phyloP scores from a whole-genome alignment of 169 alveolate species.

The Plasmodium adleri region DNA sequence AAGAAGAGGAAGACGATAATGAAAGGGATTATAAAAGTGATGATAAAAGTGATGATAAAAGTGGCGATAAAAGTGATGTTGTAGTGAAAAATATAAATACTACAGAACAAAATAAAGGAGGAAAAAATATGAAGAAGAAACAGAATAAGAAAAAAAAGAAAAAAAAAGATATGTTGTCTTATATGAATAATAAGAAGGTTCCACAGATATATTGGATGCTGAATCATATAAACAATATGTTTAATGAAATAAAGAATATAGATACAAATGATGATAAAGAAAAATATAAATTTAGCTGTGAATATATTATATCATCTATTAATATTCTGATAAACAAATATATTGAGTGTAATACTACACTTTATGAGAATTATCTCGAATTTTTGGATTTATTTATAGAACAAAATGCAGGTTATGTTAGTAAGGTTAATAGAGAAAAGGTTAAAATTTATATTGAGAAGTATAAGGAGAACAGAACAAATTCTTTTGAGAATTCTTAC shows the following conservation, averaged over 20 bases:
- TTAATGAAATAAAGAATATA: conserved; percentile 36
- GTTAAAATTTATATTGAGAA: conserved; percentile 21
- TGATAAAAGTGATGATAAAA: too few relatives aligned
- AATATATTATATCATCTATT: conserved; percentile 16
- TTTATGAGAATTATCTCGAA: conserved; percentile 63
- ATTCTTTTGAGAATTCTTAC: conserved; percentile 46
- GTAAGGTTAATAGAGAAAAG: conserved; percentile 23
- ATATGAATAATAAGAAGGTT: conserved; percentile 63
- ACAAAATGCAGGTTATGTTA: conserved; percentile 37
- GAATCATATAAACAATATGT: conserved; percentile 49
- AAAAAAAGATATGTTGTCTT: conserved; percentile 57
- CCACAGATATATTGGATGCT: conserved; percentile 76
- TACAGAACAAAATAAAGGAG: not conserved
- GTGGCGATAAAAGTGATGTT: too few relatives aligned
- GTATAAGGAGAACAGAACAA: conserved; percentile 19
- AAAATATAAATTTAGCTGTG: not conserved
- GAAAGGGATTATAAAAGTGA: too few relatives aligned
- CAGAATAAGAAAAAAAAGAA: conserved; percentile 42
- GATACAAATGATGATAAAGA: not conserved
- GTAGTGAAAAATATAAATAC: too few relatives aligned
- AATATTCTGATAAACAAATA: conserved; percentile 35
- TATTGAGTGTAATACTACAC: conserved; percentile 48
- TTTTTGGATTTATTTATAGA: conserved; percentile 51
- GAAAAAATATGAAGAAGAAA: conserved; percentile 9
- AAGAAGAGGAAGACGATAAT: not conserved